Conservation (phyloP, 202 grass and related monocot genomes). For the Cymbopogon flexuosus region DNA sequence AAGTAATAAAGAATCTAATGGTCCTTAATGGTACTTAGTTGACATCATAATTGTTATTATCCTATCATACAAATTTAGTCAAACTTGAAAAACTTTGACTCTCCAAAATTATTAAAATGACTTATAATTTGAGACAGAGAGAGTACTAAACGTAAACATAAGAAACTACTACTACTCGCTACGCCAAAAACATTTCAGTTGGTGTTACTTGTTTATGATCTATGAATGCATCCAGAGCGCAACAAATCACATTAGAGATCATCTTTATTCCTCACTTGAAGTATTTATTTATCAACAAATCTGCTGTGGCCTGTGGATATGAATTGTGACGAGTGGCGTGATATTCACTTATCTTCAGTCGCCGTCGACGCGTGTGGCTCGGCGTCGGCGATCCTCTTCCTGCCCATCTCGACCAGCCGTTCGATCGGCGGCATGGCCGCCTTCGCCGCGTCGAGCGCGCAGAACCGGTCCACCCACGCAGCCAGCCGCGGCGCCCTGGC, state of each 20-base stretch:
- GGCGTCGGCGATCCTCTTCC: constrained; percentile 5
- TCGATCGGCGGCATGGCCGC: constrained; percentile 18
- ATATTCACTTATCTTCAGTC: background rate
- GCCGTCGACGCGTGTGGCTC: background rate
- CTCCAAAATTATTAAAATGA: no score
- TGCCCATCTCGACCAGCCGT: constrained; percentile 13
- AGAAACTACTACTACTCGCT: no score
- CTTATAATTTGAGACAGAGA: no score
- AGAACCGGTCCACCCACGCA: constrained; percentile 38
- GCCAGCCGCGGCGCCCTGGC: constrained; percentile 32
- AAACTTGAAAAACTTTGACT: no score
- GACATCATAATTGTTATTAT: no score
- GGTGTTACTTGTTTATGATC: background rate
- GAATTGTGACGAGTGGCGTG: background rate
- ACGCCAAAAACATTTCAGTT: no score
- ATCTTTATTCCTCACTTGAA: background rate
- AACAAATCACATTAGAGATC: background rate
- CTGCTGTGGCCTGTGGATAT: background rate
- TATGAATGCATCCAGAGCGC: background rate
- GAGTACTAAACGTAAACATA: no score
- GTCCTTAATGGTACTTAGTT: no score
- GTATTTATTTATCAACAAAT: background rate
- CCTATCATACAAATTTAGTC: no score
- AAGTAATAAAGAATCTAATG: no score
- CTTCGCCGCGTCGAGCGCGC: constrained; percentile 16